Conservation (phyloP, 768 basidiomycete species). For the Lentinula guzmanii region DNA sequence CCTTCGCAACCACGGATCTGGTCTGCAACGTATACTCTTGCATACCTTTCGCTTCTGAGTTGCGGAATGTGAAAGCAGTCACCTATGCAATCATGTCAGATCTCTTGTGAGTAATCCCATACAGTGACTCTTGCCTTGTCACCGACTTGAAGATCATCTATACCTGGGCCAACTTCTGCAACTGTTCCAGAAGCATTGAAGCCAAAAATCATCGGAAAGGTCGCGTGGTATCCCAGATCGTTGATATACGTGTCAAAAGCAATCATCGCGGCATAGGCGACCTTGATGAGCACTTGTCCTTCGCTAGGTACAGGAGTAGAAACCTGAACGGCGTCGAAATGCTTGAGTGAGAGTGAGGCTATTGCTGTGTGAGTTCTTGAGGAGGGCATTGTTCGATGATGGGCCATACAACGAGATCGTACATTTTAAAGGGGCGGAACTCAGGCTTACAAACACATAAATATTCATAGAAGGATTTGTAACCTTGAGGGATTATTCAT, state of each 20-base stretch:
- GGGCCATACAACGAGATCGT: too few relatives aligned
- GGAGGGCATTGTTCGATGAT: background rate
- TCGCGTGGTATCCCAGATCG: conserved; percentile 26
- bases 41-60: conserved; percentile 22
- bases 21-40: conserved; percentile 31
- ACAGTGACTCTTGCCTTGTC: conserved; percentile 27
- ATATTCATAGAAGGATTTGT: background rate
- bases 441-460: too few relatives aligned
- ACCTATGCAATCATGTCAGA: conserved; percentile 11
- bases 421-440: too few relatives aligned
- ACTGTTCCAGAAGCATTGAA: conserved; percentile 33
- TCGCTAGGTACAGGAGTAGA: conserved; percentile 25
- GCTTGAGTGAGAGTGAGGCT: conserved; percentile 28
- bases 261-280: conserved; percentile 32
- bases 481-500: too few relatives aligned
- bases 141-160: conserved; percentile 27
- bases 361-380: conserved; percentile 32
- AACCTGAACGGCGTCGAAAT: conserved; percentile 28
- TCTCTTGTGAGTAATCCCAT: background rate
- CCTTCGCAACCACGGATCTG: conserved; percentile 29
- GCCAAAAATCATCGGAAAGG: conserved; percentile 31
- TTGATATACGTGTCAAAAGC: conserved; percentile 33
- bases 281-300: conserved; percentile 34
- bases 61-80: conserved; percentile 20
- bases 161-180: conserved; percentile 25